A percentile compares a stretch with the other conserved stretches of the same genome.
These are phyloP conservation scores for Piloderma croceum DNA, from an alignment of 768 basidiomycete genomes.

Conservation along the genomic window DNA sequence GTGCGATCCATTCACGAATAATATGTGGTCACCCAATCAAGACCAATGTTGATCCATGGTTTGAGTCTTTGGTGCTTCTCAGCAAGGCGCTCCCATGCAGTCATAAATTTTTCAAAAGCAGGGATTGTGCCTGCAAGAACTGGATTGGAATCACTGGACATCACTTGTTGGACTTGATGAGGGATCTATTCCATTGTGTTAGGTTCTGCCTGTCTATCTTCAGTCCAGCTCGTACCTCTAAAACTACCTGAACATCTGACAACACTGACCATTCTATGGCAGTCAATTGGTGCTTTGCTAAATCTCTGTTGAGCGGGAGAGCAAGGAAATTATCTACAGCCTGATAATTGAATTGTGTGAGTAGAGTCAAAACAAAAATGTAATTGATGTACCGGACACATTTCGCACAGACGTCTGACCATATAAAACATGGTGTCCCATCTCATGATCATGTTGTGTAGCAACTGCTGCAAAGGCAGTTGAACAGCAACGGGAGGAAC, in stretches of 20 bases:
- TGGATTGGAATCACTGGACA: conserved; percentile 14
- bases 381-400: conserved; percentile 12
- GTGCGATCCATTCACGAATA: conserved; percentile 9
- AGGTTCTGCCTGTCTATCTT: no score
- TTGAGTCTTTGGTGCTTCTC: conserved; percentile 3
- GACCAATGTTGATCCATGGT: conserved; percentile 6
- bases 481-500: no score
- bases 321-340: conserved; percentile 8
- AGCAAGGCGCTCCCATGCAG: conserved; percentile 11
- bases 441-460: conserved; percentile 11
- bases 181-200: conserved; percentile 5
- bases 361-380: conserved; percentile 1
- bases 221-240: conserved; percentile 2
- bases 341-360: conserved; percentile 4
- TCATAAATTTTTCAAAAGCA: conserved; percentile 18
- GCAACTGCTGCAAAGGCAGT: no score
- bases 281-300: conserved; percentile 4
- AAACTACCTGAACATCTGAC: conserved; percentile 13
- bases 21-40: conserved; percentile 8
- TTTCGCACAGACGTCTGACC: conserved; percentile 9
- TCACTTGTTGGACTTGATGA: conserved; percentile 14
- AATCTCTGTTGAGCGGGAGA: conserved; percentile 5
- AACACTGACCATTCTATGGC: conserved; percentile 13
- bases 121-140: conserved; percentile 17
- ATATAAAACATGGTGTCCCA: conserved; percentile 15